Evolutionary conservation across 305 asterid species (phyloP).

Genomic region (Rubia peregrina): DNA sequence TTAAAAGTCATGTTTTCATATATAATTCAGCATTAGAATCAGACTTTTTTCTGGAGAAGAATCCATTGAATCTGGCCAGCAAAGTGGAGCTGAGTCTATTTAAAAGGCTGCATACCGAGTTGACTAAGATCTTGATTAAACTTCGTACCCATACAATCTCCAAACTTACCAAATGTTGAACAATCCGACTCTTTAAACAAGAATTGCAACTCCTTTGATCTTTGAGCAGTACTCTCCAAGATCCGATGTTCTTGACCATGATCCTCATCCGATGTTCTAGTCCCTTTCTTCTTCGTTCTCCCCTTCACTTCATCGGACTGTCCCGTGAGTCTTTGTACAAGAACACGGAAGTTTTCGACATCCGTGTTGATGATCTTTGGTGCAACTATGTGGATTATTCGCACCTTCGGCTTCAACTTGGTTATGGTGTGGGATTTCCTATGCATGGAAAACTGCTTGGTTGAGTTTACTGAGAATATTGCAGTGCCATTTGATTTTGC

Average conservation of each 20-base stretch:
- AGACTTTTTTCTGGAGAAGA: too few species aligned
- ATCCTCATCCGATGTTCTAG: too few species aligned
- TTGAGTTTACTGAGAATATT: slow-evolving; percentile 26
- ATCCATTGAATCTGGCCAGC: neutral
- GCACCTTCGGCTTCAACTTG: slow-evolving; percentile 60
- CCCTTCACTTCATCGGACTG: slow-evolving; percentile 27
- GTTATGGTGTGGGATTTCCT: slow-evolving; percentile 38
- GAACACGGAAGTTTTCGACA: slow-evolving; percentile 49
- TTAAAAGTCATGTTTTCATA: too few species aligned
- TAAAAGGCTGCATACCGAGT: slow-evolving; percentile 37
- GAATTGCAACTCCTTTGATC: slow-evolving; percentile 39
- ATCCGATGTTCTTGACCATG: too few species aligned
- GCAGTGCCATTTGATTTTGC: slow-evolving; percentile 23
- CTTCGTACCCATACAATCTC: slow-evolving; percentile 33
- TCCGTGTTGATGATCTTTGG: slow-evolving; percentile 65
- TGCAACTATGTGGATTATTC: slow-evolving; percentile 64
- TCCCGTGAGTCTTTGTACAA: slow-evolving; percentile 77
- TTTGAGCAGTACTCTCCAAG: too few species aligned
- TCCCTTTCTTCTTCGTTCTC: slow-evolving; percentile 12
- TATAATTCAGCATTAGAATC: too few species aligned
- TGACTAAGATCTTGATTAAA: slow-evolving; percentile 43
- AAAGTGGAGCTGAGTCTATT: slow-evolving; percentile 18
- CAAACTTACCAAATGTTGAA: slow-evolving; percentile 27
- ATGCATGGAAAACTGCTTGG: slow-evolving; percentile 28
- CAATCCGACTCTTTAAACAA: slow-evolving; percentile 19